phyloP scores from a whole-genome alignment of 208 protist species.

The Wallacemonas rigidus region DNA sequence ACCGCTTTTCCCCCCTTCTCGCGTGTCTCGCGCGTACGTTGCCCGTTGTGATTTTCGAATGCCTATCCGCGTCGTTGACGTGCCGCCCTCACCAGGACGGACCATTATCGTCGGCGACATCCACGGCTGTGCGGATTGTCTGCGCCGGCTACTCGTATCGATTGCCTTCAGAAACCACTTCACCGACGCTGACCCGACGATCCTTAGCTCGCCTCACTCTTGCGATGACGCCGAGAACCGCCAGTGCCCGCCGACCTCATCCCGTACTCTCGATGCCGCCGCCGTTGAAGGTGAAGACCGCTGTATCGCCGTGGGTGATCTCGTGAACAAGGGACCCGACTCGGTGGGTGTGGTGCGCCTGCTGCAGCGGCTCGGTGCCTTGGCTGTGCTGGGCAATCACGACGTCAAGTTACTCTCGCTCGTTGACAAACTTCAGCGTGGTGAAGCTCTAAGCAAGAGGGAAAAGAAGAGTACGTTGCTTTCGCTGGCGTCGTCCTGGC shows the following conservation, averaged over 20 bases:
- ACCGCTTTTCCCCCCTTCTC: not conserved
- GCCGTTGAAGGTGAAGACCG: conserved; percentile 31
- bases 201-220: not conserved
- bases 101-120: conserved; percentile 79
- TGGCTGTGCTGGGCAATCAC: conserved; percentile 79
- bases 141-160: conserved; percentile 49
- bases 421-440: conserved; percentile 27
- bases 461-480: conserved; percentile 39
- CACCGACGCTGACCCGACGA: not conserved
- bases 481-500: conserved; percentile 45
- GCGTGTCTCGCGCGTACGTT: too few species aligned
- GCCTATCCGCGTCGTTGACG: conserved; percentile 14
- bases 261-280: not conserved
- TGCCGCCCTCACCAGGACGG: conserved; percentile 26
- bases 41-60: not conserved
- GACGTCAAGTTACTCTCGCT: conserved; percentile 66
- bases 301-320: conserved; percentile 72
- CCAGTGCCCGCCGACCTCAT: too few species aligned
- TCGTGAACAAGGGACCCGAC: conserved; percentile 86
- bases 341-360: conserved; percentile 66
- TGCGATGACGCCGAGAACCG: not conserved
- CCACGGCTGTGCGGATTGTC: conserved; percentile 67
- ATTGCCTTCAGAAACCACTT: conserved; percentile 45
- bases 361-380: conserved; percentile 54
- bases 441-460: conserved; percentile 25